Base-by-base conservation (phyloP, 345 rosid genomes). In the Mallotus nudiflorus region DNA sequence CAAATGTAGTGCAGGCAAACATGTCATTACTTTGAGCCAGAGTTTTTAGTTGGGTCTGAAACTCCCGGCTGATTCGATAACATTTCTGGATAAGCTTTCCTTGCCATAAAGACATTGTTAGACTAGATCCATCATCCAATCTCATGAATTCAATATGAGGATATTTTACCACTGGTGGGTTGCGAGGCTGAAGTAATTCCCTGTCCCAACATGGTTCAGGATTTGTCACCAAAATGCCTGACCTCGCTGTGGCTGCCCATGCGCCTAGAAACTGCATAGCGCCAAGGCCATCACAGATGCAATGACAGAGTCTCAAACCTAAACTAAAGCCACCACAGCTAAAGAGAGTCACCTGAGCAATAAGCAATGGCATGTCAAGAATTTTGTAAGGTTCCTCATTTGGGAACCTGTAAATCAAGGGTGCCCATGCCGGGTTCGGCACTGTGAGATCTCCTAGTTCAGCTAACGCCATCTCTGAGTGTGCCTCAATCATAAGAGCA, bases 351-450 rank as follows among this genome's bases (percentile, higher is more conserved):
- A 87, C 87, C 80, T 94, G 97, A 42, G 87, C 97, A 59, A 91
- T 86, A 64, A 94, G 82, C 49, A 94, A 78, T 0, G 97, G 98
- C 96, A 88, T 89, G 45, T 85, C 89, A 15, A 88, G 81, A 59
- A 94, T 64, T 71, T 87, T 90, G 75, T 88, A 94, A 0, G 96
- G 86, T 75, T 88, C 97, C 78, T 94, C 98, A 31, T 80, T 65
- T 6, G 82, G 88, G 59, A 84, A 79, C 65, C 74, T 84, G 77
- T 77, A 89, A 74, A 91, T 82, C 79, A 94, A 63, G 3, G 93
- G 96, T 13, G 84, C 67, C 97, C 97, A 91, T 6, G 88, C 89
- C 1, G 98, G 96, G 71, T 91, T 94, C 9, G 98, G 98, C 66
- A 91, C 93, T 0, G 89, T 65, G 6, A 94, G 85, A 65, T 94